Conservation (phyloP, 179 eudicot species). For the Amaranthus tricolor region DNA sequence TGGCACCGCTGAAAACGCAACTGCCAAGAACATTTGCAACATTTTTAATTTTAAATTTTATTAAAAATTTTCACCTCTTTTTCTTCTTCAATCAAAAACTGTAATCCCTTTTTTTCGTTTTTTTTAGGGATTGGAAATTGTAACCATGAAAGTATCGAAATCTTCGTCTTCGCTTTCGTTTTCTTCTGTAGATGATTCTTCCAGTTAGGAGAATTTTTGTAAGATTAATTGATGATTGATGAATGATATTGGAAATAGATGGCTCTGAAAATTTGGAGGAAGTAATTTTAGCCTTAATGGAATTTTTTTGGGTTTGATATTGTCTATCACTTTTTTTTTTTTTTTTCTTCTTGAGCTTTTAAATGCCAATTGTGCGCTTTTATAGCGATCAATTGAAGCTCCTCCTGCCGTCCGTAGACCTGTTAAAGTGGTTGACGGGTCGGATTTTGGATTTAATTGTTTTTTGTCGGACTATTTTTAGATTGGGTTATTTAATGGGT, state of each 20-base stretch:
- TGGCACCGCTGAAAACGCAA: constrained; percentile 30
- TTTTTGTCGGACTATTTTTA: too few species aligned
- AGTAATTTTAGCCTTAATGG: too few species aligned
- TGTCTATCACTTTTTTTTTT: not conserved
- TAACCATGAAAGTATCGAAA: not conserved
- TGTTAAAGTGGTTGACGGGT: too few species aligned
- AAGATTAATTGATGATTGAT: not conserved
- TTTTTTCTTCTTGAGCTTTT: not conserved
- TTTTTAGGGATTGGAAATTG: not conserved
- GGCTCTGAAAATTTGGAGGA: not conserved
- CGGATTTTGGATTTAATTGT: too few species aligned
- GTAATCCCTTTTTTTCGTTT: too few species aligned
- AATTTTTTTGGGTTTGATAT: not conserved
- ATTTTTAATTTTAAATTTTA: not conserved
- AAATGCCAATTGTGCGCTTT: too few species aligned
- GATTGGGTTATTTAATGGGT: too few species aligned
- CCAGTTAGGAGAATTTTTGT: constrained; percentile 7
- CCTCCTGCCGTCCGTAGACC: too few species aligned
- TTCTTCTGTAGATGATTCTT: not conserved
- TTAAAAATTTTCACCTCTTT: too few species aligned
- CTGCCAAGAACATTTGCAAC: constrained; percentile 32
- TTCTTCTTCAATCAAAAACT: too few species aligned
- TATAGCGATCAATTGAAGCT: too few species aligned
- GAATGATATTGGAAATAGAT: not conserved
- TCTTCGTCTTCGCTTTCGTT: not conserved